Conservation (phyloP, 169 alveolate species). For the Cryptosporidium ubiquitum region DNA sequence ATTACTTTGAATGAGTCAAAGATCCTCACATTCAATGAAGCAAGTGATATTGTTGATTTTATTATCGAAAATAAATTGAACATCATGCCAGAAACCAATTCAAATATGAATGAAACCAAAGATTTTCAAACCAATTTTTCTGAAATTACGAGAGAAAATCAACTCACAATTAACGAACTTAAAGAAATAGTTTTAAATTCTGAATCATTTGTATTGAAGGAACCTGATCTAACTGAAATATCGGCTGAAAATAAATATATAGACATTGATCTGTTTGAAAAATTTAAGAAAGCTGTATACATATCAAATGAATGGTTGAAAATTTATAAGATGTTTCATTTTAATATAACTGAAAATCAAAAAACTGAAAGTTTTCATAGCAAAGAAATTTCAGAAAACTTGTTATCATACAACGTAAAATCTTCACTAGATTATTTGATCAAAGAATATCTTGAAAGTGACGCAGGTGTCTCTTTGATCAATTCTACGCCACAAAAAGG, state of each 20-base stretch:
- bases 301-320: slow-evolving; percentile 35
- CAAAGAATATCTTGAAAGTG: neutral
- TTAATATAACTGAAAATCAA: neutral
- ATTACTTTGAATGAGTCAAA: neutral
- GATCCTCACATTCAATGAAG: slow-evolving; percentile 11
- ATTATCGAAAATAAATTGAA: neutral
- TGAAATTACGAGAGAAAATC: neutral
- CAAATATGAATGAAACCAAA: neutral
- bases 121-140: neutral
- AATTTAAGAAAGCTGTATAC: slow-evolving; percentile 11
- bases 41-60: slow-evolving; percentile 22
- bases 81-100: neutral
- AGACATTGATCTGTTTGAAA: slow-evolving; percentile 21
- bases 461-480: neutral
- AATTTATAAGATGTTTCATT: slow-evolving; percentile 3
- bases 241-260: slow-evolving; percentile 6
- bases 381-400: slow-evolving; percentile 19
- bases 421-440: slow-evolving; percentile 23
- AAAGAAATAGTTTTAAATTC: neutral
- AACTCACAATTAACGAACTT: slow-evolving; percentile 20
- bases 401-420: slow-evolving; percentile 19
- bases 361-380: slow-evolving; percentile 21
- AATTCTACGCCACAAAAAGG: neutral
- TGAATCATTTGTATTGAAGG: neutral
- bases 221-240: neutral